These are phyloP conservation scores for Lobosporangium transversale DNA, from an alignment of 192 early-diverging fungal species.

Conservation along the genomic window DNA sequence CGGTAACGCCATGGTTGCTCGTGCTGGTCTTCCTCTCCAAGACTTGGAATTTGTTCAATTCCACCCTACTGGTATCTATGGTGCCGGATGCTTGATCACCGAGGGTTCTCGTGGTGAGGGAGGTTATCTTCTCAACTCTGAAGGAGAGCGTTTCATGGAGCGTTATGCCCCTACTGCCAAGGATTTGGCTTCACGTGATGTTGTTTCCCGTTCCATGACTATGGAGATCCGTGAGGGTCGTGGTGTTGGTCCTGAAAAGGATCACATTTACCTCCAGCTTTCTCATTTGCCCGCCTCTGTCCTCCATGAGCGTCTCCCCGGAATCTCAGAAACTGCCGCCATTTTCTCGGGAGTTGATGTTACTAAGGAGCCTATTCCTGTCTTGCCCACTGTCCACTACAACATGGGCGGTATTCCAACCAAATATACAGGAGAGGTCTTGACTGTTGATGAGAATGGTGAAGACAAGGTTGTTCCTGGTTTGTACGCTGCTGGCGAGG, in stretches of 20 bases:
- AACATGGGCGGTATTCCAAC: constrained; percentile 99
- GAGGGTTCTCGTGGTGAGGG: constrained; percentile 97
- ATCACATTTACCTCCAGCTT: constrained; percentile 97
- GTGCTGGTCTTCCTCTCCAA: constrained; percentile 96
- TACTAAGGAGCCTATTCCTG: constrained; percentile 99
- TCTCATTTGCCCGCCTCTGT: constrained; percentile 93
- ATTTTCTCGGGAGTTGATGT: constrained; percentile 99
- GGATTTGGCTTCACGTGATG: constrained; percentile 98
- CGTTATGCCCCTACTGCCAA: constrained; percentile 98
- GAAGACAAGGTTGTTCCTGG: constrained; percentile 94
- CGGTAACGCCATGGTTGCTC: constrained; percentile 98
- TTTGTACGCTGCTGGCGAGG: constrained; percentile 98
- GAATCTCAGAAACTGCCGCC: constrained; percentile 98
- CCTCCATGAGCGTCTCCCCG: constrained; percentile 92
- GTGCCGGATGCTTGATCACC: constrained; percentile 97
- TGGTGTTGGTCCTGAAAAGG: constrained; percentile 94
- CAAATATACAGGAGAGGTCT: constrained; percentile 95
- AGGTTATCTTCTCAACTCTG: constrained; percentile 93
- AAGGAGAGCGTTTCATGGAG: constrained; percentile 99
- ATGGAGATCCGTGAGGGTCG: constrained; percentile 98
- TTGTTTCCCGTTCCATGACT: constrained; percentile 98
- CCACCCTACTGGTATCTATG: constrained; percentile 99
- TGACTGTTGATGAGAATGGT: constrained; percentile 82
- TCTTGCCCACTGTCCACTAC: constrained; percentile 99
- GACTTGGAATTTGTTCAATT: constrained; percentile 99